phyloP scores from a whole-genome alignment of 2,329 filamentous ascomycete species.

The Fusarium staphyleae region DNA sequence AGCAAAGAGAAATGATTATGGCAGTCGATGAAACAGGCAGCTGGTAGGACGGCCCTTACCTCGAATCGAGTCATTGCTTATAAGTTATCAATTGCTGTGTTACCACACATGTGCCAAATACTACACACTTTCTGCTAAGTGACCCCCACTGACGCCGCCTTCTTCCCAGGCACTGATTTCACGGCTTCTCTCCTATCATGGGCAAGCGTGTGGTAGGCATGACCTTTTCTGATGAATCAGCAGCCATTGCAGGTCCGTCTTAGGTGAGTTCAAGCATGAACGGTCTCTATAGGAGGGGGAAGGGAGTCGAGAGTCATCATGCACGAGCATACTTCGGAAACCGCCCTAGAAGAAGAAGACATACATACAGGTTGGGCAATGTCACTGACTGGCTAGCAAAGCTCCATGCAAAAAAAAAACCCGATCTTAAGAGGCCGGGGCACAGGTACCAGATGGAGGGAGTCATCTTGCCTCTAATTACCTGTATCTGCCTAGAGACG shows the following conservation, averaged over 20 bases:
- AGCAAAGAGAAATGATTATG: neutral
- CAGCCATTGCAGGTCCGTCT: conserved; percentile 15
- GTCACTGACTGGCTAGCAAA: conserved; percentile 11
- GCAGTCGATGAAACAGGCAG: too few relatives aligned
- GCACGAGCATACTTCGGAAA: conserved; percentile 26
- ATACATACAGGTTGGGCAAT: conserved; percentile 14
- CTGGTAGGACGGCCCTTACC: too few relatives aligned
- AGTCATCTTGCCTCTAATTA: conserved; percentile 3
- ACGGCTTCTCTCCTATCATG: conserved; percentile 5
- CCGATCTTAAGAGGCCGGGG: conserved; percentile 3
- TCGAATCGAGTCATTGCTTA: too few relatives aligned
- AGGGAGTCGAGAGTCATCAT: conserved; percentile 31
- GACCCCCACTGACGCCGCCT: conserved; percentile 17
- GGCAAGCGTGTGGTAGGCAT: conserved; percentile 1
- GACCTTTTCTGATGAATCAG: conserved; percentile 9
- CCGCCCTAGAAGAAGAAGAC: conserved; percentile 2
- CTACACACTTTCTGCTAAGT: conserved; percentile 25
- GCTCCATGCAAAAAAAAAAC: conserved; percentile 6
- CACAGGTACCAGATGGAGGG: conserved; percentile 13
- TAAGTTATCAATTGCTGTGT: neutral
- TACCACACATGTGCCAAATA: too few relatives aligned
- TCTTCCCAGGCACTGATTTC: conserved; percentile 33
- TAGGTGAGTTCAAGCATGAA: conserved; percentile 11
- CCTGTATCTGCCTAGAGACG: conserved; percentile 24
- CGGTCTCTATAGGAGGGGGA: conserved; percentile 8